These are phyloP conservation scores for Ceratocystis alfenasii DNA, from an alignment of 2,329 filamentous ascomycete genomes.

Conservation along the genomic window DNA sequence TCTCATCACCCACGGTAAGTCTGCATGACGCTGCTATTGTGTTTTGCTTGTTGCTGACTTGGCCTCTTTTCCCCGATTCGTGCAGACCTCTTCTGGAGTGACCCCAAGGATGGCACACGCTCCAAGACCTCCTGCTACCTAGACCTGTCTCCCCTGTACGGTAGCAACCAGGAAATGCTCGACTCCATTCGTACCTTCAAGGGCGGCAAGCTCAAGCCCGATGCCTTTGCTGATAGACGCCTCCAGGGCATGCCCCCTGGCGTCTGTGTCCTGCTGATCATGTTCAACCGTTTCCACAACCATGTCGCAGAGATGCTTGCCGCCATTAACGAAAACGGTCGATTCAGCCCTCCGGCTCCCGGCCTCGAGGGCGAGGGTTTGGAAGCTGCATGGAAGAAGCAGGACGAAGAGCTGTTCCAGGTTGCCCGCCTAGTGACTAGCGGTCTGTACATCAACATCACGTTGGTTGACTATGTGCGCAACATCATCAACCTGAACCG, in stretches of 20 bases:
- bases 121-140: conserved; percentile 61
- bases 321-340: conserved; percentile 70
- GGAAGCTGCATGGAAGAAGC: conserved; percentile 49
- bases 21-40: background rate
- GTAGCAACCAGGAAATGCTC: conserved; percentile 54
- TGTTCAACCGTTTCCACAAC: conserved; percentile 83
- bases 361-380: conserved; percentile 39
- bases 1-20: conserved; percentile 56
- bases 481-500: conserved; percentile 54
- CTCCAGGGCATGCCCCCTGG: conserved; percentile 60
- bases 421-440: conserved; percentile 63
- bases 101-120: conserved; percentile 45
- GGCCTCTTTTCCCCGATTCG: no score
- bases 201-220: conserved; percentile 59
- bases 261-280: conserved; percentile 58
- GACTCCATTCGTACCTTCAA: conserved; percentile 56
- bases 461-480: conserved; percentile 63
- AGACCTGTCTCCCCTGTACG: conserved; percentile 60
- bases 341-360: conserved; percentile 55
- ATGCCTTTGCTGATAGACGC: conserved; percentile 59
- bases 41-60: background rate
- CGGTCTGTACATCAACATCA: conserved; percentile 69
- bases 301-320: conserved; percentile 68
- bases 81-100: conserved; percentile 57
- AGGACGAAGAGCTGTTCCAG: conserved; percentile 69